Percentiles rank a stretch among this genome's conserved stretches.
Evolutionary conservation across 2,329 filamentous ascomycete species (phyloP).

Genomic region (Phyllachora maydis): DNA sequence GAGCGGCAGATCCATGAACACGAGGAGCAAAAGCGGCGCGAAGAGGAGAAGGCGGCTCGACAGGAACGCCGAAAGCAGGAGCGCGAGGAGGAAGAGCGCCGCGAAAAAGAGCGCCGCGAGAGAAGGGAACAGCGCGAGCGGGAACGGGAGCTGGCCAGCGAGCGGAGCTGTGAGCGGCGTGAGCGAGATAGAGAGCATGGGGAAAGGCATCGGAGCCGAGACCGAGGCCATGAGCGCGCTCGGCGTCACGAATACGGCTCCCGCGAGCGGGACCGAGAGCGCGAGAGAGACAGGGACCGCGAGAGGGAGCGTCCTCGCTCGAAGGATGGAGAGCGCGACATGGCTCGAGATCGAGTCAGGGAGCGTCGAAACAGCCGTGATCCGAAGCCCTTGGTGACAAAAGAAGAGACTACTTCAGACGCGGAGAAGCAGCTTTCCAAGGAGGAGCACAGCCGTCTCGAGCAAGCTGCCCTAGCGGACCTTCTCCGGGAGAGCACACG

Average conservation of each 20-base stretch:
- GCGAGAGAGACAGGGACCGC: constrained; percentile 4
- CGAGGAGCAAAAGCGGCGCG: constrained; percentile 14
- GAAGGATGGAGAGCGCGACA: constrained; percentile 1
- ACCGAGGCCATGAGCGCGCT: constrained; percentile 14
- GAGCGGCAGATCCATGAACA: constrained; percentile 32
- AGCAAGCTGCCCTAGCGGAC: constrained; percentile 35
- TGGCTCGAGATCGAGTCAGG: constrained; percentile 8
- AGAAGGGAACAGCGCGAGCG: constrained; percentile 14
- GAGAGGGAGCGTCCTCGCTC: too few species aligned
- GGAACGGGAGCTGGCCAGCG: constrained; percentile 5
- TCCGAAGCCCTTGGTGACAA: constrained; percentile 8
- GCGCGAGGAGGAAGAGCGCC: constrained; percentile 14
- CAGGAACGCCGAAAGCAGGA: constrained; percentile 14
- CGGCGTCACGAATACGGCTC: too few species aligned
- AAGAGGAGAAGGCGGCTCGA: constrained; percentile 12
- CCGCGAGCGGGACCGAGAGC: constrained; percentile 10
- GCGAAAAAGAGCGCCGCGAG: constrained; percentile 20
- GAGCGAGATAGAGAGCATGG: constrained; percentile 15
- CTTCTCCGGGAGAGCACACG: constrained; percentile 37
- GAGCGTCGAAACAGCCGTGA: constrained; percentile 13
- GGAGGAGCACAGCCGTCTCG: constrained; percentile 34
- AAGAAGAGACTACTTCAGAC: constrained; percentile 12
- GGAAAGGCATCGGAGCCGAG: constrained; percentile 17
- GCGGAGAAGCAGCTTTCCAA: constrained; percentile 32
- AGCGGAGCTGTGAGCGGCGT: constrained; percentile 6